Conservation (phyloP, 208 protist genomes). For the Crithidia thermophila region DNA sequence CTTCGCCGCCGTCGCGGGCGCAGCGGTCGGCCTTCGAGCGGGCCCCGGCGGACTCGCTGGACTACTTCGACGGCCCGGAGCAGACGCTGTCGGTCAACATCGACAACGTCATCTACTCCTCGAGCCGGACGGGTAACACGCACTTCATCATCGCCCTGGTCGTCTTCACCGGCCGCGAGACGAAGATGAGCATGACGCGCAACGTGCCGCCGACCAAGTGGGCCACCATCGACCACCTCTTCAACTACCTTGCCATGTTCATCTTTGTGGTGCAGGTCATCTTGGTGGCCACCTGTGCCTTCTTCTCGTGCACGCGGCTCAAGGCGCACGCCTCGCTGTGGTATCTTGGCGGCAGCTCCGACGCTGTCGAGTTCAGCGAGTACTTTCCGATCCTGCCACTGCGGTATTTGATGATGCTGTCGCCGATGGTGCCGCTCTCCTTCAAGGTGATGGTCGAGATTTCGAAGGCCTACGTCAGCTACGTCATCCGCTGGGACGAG, state of each 20-base stretch:
- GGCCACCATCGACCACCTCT: slow-evolving; percentile 86
- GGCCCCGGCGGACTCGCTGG: neutral
- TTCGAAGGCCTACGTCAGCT: slow-evolving; percentile 88
- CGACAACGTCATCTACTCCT: slow-evolving; percentile 82
- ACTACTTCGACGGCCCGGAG: slow-evolving; percentile 17
- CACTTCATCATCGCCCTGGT: slow-evolving; percentile 77
- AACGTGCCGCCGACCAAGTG: slow-evolving; percentile 79
- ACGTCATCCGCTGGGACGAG: slow-evolving; percentile 89
- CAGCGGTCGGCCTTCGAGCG: neutral
- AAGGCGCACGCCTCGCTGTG: slow-evolving; percentile 39
- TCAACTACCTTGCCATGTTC: slow-evolving; percentile 78
- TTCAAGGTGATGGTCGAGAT: slow-evolving; percentile 96
- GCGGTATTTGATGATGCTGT: slow-evolving; percentile 92
- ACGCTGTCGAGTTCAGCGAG: slow-evolving; percentile 37
- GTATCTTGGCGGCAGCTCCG: slow-evolving; percentile 57
- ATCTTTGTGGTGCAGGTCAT: slow-evolving; percentile 92
- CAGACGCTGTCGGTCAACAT: slow-evolving; percentile 39
- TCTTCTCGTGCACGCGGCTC: slow-evolving; percentile 51
- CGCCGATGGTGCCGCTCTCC: slow-evolving; percentile 95
- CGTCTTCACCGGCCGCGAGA: slow-evolving; percentile 94
- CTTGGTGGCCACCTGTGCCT: slow-evolving; percentile 70
- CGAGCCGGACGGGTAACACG: slow-evolving; percentile 83
- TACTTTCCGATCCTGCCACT: slow-evolving; percentile 82
- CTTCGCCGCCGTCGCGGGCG: neutral
- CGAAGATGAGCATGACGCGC: slow-evolving; percentile 90